phyloP scores from a whole-genome alignment of 2,329 filamentous ascomycete species.

The Talaromyces sp. region DNA sequence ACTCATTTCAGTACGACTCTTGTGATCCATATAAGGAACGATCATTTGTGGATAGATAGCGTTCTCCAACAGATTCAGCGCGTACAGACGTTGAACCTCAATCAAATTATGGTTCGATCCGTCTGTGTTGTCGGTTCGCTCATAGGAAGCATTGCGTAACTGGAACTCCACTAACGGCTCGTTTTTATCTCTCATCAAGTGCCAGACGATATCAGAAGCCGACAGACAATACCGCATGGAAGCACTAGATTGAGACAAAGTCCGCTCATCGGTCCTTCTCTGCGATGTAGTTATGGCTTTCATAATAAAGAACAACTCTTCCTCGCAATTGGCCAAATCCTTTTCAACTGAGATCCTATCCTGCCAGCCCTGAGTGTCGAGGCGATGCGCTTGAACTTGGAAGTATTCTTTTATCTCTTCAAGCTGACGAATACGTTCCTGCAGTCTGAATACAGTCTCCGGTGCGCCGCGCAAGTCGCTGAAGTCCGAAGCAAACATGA shows the following conservation, averaged over 20 bases:
- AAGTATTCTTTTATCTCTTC: conserved; percentile 97
- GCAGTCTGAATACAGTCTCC: conserved; percentile 84
- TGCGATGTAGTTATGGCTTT: conserved; percentile 98
- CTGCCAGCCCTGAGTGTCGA: conserved; percentile 88
- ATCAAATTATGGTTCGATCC: conserved; percentile 93
- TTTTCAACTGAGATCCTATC: conserved; percentile 85
- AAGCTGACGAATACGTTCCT: conserved; percentile 87
- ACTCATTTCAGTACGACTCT: conserved; percentile 53
- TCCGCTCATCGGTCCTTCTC: conserved; percentile 71
- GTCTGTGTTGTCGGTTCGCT: conserved; percentile 93
- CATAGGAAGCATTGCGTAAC: conserved; percentile 84
- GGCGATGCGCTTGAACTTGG: conserved; percentile 80
- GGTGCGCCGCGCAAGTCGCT: conserved; percentile 92
- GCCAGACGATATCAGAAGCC: conserved; percentile 96
- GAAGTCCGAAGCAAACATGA: conserved; percentile 97
- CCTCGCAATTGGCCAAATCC: conserved; percentile 83
- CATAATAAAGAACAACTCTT: conserved; percentile 99
- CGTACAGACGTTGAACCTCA: conserved; percentile 81
- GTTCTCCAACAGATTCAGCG: conserved; percentile 83
- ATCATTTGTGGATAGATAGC: conserved; percentile 97
- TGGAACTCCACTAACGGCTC: conserved; percentile 91
- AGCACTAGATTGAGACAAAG: conserved; percentile 67
- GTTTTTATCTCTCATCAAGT: conserved; percentile 80
- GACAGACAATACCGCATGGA: conserved; percentile 88
- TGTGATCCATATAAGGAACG: conserved; percentile 74